Base-by-base conservation (phyloP, 768 basidiomycete species). In the Gautieria morchelliformis region DNA sequence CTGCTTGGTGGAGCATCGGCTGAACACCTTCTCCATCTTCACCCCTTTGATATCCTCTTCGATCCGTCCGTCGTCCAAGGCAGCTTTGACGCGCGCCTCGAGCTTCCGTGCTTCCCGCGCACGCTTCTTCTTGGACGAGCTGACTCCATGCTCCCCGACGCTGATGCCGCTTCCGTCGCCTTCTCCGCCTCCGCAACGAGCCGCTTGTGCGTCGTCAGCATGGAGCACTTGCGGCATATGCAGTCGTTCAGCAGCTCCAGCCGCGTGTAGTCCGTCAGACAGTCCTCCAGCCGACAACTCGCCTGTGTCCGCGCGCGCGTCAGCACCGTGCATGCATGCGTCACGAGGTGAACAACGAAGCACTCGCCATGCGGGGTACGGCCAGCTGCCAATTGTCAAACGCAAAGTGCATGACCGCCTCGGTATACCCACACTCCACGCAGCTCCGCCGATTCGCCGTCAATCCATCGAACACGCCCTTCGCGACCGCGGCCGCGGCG, bases 371-470 rank as follows among this genome's bases (percentile, higher is more conserved):
- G 64, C 80, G 74, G 19, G 89, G 90, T 14, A 92, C 72, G 30
- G 85, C 77, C 44, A 94, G 72, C 67, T 89, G 87, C 82, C 88
- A 83, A 64, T 84, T 91, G 67, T 93, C 88, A 62, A 93, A 86
- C 1, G 84, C 75, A 66, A 92, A 94, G 67, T 87, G 93, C 86
- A 89, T 92, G 60, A 93, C 92, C 3, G 92, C 89, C 65, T 94
- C 92, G 14, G 91, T 92, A 67, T 95, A 97, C 17, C 91, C 93
- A 66, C 95, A 97, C 51, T 81, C 77, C 48, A 89, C 77, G 64
- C 95, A 97, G 61, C 87, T 90, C 58, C 93, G 75, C 60, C 93
- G 73, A 64, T 95, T 92, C 2, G 94, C 93, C 1, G 92, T 92
- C 59, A 97, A 72, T 0, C 92, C 93, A 61, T 95, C 92, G 63